Base-by-base conservation (phyloP, 179 eudicot species). In the Dionaea muscipula region DNA sequence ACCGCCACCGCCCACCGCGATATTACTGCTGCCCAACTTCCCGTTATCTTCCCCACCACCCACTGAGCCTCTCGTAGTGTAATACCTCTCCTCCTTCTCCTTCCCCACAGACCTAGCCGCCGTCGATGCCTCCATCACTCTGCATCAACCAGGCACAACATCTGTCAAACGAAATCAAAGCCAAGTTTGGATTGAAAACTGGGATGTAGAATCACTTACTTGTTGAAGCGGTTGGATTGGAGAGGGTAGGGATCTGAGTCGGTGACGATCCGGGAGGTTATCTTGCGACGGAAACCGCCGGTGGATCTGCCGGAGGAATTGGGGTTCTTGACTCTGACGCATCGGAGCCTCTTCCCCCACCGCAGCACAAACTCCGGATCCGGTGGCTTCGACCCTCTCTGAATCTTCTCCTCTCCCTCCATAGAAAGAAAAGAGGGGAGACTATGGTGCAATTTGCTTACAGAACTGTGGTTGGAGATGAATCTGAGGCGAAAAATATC, bases 331-430 rank as follows among this genome's bases (percentile, higher is more conserved):
- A 80, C 44, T n/a, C 82, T 63, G 20, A 73, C 68, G 53, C 83
- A 72, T 66, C 81, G 50, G 4, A 76, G 60, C 48, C 83, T 71
- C 53, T 83, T 83, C 16, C 91, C 85, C 91, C 91, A 80, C 66
- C 75, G 79, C 24, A 83, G 47, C 39, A 79, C 65, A 51, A 74
- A 67, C 54, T 78, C 80, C 9, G 80, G 65, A 57, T 74, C 85
- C 7, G 60, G n/a, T n/a, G n/a, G n/a, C n/a, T n/a, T n/a, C n/a
- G n/a, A n/a, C n/a, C n/a, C n/a, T n/a, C n/a, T n/a, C n/a, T n/a
- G n/a, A n/a, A n/a, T n/a, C n/a, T n/a, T n/a, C n/a, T n/a, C n/a
- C n/a, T n/a, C n/a, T n/a, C n/a, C n/a, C n/a, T n/a, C n/a, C n/a
- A n/a, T n/a, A n/a, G n/a, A n/a, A n/a, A n/a, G n/a, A n/a, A n/a